These are phyloP conservation scores for Aspergillus campestris DNA, from an alignment of 495 filamentous ascomycete genomes.

Conservation along the genomic window DNA sequence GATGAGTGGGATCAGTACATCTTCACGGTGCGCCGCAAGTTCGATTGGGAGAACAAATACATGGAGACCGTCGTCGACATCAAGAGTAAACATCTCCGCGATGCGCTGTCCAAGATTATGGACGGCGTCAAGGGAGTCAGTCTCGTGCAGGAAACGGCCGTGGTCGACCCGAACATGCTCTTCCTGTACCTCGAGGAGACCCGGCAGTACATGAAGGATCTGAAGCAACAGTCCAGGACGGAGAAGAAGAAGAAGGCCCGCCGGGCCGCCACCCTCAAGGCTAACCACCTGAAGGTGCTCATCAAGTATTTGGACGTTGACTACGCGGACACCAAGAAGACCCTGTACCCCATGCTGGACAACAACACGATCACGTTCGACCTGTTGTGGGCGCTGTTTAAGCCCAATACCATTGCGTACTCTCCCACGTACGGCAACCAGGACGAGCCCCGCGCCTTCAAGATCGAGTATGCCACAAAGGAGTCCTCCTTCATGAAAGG, in stretches of 20 bases:
- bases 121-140: slow-evolving; percentile 76
- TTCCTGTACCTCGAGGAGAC: slow-evolving; percentile 84
- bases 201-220: slow-evolving; percentile 52
- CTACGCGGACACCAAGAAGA: slow-evolving; percentile 70
- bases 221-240: slow-evolving; percentile 51
- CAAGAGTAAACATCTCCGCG: slow-evolving; percentile 71
- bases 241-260: slow-evolving; percentile 60
- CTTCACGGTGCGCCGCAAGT: slow-evolving; percentile 78
- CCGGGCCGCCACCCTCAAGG: slow-evolving; percentile 46
- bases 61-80: slow-evolving; percentile 72
- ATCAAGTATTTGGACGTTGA: slow-evolving; percentile 76
- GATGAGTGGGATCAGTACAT: slow-evolving; percentile 79
- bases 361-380: slow-evolving; percentile 86
- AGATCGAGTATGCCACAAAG: slow-evolving; percentile 70
- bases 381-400: slow-evolving; percentile 83
- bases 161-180: slow-evolving; percentile 76
- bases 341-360: slow-evolving; percentile 73
- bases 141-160: slow-evolving; percentile 71
- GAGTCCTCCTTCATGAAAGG: slow-evolving; percentile 66
- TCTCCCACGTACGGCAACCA: slow-evolving; percentile 69
- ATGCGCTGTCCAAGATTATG: slow-evolving; percentile 65
- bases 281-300: slow-evolving; percentile 65
- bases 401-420: slow-evolving; percentile 80
- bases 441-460: slow-evolving; percentile 86
- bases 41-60: slow-evolving; percentile 86